Base-by-base conservation (phyloP, 495 filamentous ascomycete species). In the Parmelia sp. region DNA sequence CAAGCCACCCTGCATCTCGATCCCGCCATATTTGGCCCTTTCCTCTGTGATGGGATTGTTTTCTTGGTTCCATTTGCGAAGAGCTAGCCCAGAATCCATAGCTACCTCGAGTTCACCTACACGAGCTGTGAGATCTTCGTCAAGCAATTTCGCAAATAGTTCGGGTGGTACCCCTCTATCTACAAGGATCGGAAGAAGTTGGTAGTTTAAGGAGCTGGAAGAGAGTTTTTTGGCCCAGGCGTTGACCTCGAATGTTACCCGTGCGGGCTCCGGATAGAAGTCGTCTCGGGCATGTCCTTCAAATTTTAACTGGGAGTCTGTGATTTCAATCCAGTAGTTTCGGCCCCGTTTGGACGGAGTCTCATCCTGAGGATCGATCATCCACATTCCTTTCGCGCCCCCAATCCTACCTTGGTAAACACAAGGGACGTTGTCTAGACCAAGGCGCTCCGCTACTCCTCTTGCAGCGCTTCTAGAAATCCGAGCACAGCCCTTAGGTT, bases 331-430 rank as follows among this genome's bases (percentile, higher is more conserved):
- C 87, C 89, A 96, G 12, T 80, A 75, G 0, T 78, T 71, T 8
- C 62, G 57, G 40, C 71, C 39, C 4, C 29, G 9, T 61, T 67
- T 5, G 71, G 71, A 64, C 81, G 77, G 10, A 62, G 75, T 47
- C 60, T 77, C 74, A 51, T 76, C 69, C 3, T 73, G 72, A 12
- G 78, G 78, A 66, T 88, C 85, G 21, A 93, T 79, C 74, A 92
- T 84, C 92, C 93, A 97, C 47, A 97, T 76, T 4, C 94, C 94
- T 74, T 97, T 97, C 1, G 90, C 90, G 9, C 89, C 86, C 4
- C 86, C 89, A 65, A 97, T 85, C 47, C 93, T 80, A 15, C 80
- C 93, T 75, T 97, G 93, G 59, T 95, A 88, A 10, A 80, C 84
- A 62, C 87, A 88, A 0, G 92, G 91, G 0, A 87, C 80, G 47